Base-by-base conservation (phyloP, 2,329 filamentous ascomycete genomes). In the Pyrenochaeta sp. region DNA sequence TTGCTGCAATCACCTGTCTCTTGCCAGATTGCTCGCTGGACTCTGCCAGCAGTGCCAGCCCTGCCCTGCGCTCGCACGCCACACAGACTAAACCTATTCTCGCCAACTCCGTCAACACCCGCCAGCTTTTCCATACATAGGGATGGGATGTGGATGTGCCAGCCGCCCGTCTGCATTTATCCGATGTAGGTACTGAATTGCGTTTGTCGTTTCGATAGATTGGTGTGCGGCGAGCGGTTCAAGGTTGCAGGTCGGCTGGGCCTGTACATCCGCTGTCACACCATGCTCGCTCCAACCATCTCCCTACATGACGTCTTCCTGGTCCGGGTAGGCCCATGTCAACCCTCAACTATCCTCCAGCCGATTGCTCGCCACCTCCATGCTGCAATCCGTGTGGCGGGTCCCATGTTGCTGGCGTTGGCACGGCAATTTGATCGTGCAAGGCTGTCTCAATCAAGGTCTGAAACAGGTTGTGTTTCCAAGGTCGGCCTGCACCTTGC, bases 121-220 rank as follows among this genome's bases (percentile, higher is more conserved):
- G n/a, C 22, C 19, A 4, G 11, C 30, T 19, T 3, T 22, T 7
- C 31, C 31, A 15, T 34, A 13, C 19, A n/a, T n/a, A n/a, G n/a
- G n/a, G n/a, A n/a, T n/a, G n/a, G n/a, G n/a, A n/a, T n/a, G n/a
- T n/a, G n/a, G n/a, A n/a, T n/a, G n/a, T 22, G 2, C 4, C 19
- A 22, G 6, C 29, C 15, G 18, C 31, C 7, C 22, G 31, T n/a
- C 31, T 21, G 11, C 9, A 7, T 34, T 34, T 47, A 47, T 41
- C 43, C 48, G 28, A 51, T 39, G 44, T 48, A 48, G 44, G 44
- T 51, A 51, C 44, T 44, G 35, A n/a, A 51, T 51, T 51, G 44
- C 46, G 23, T 23, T n/a, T 24, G 22, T n/a, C 34, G 34, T 36
- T 28, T 36, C 34, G 15, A 36, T 36, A 36, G 26, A 36, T 36